These are phyloP conservation scores for Climacium dendroides DNA, from an alignment of 225 moss, liverwort and hornwort genomes.

Conservation along the genomic window DNA sequence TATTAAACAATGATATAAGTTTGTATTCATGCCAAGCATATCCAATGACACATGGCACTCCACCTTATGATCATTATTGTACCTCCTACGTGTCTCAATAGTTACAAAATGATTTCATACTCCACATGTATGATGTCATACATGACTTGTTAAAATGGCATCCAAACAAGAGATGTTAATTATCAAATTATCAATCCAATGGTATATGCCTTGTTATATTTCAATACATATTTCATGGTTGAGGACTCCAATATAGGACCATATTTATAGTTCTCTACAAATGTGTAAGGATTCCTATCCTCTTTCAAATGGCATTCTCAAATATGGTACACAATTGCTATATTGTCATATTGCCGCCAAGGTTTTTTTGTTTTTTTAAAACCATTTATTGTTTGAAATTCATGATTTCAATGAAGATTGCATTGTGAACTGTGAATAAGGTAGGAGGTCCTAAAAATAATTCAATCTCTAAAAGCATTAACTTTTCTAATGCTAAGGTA, in stretches of 20 bases:
- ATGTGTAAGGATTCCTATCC: background rate
- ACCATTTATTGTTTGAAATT: background rate
- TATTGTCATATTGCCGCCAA: background rate
- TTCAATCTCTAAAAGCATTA: background rate
- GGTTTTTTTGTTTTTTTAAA: too few species aligned
- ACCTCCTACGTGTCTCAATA: background rate
- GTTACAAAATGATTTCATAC: background rate
- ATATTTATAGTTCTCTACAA: accelerated
- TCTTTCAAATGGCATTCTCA: accelerated
- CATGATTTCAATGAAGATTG: too few species aligned
- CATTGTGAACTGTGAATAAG: accelerated
- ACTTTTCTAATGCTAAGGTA: accelerated
- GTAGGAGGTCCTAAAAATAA: accelerated
- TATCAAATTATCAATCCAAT: too few species aligned
- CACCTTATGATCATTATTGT: accelerated
- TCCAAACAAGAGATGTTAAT: too few species aligned
- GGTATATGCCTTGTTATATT: too few species aligned
- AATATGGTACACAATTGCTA: background rate
- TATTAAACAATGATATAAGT: background rate
- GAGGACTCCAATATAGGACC: accelerated
- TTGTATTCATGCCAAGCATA: background rate
- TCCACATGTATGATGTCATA: background rate
- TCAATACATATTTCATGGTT: background rate
- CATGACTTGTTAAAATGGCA: background rate
- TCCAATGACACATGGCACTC: background rate